Percentiles rank a stretch among this genome's conserved stretches.
Evolutionary conservation across 2,329 filamentous ascomycete species (phyloP).

Genomic region (Didymella segeticola): DNA sequence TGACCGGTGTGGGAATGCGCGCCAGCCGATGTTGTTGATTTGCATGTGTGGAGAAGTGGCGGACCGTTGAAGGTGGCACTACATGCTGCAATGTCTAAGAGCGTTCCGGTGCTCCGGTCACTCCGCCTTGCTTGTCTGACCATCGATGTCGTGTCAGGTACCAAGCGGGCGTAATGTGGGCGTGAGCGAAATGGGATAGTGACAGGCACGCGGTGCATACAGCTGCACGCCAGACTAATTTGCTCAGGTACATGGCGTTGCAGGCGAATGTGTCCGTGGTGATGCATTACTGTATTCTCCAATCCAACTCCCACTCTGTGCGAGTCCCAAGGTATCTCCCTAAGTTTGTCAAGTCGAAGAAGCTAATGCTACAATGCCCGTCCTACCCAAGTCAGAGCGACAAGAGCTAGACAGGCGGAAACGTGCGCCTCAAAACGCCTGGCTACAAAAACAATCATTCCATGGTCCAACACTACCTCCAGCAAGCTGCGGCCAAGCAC

Average conservation of each 20-base stretch:
- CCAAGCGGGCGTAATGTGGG: background rate
- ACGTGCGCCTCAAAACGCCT: constrained; percentile 4
- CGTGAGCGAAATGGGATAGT: background rate
- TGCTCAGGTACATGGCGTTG: background rate
- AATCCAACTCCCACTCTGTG: constrained; percentile 13
- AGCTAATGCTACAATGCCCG: constrained; percentile 13
- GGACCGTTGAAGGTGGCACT: background rate
- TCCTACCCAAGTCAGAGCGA: background rate
- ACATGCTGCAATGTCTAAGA: background rate
- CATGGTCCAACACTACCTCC: background rate
- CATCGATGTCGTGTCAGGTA: background rate
- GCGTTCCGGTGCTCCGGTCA: background rate
- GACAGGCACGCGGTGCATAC: background rate
- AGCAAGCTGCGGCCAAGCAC: background rate
- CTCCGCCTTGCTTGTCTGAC: background rate
- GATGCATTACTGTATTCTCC: constrained; percentile 9
- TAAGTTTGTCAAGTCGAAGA: constrained; percentile 18
- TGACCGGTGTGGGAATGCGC: no score
- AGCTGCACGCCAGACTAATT: background rate
- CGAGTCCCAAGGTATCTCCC: constrained; percentile 34
- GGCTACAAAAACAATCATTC: constrained; percentile 10
- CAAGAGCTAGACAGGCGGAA: background rate
- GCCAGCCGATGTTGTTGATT: no score
- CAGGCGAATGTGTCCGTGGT: background rate
- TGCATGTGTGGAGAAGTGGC: no score